Conservation (phyloP, 2,329 filamentous ascomycete species). For the Ascochyta clinopodiicola region DNA sequence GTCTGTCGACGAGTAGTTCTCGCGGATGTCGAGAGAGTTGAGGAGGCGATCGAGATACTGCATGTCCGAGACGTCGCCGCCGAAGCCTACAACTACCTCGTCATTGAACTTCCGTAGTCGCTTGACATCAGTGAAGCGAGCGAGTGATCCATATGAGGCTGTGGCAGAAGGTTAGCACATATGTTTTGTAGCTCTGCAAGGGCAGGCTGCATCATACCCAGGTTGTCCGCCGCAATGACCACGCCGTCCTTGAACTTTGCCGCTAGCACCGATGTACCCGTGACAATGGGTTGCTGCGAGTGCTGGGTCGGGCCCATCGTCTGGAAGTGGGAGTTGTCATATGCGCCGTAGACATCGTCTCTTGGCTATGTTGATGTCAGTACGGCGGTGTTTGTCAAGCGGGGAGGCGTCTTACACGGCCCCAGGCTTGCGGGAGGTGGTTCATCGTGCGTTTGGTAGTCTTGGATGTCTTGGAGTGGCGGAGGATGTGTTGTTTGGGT, state of each 20-base stretch:
- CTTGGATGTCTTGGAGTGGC: background rate
- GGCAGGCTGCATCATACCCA: constrained; percentile 65
- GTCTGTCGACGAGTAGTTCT: constrained; percentile 74
- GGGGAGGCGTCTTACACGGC: constrained; percentile 59
- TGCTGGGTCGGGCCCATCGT: constrained; percentile 72
- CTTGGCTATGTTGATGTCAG: constrained; percentile 70
- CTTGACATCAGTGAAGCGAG: constrained; percentile 96
- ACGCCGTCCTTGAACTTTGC: constrained; percentile 97
- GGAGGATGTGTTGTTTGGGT: background rate
- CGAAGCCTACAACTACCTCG: constrained; percentile 86
- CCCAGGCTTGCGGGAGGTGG: constrained; percentile 70
- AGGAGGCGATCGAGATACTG: constrained; percentile 96
- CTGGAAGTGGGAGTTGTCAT: constrained; percentile 86
- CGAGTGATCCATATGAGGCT: constrained; percentile 96
- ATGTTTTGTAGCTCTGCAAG: background rate
- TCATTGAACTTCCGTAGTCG: constrained; percentile 89
- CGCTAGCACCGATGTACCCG: constrained; percentile 92
- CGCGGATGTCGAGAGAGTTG: constrained; percentile 81
- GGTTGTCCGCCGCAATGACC: constrained; percentile 94
- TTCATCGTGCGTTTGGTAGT: constrained; percentile 59
- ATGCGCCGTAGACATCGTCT: constrained; percentile 95
- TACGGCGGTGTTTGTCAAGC: constrained; percentile 16
- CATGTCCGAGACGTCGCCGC: constrained; percentile 98
- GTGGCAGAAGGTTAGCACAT: constrained; percentile 20
- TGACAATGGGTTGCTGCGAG: constrained; percentile 92